Evolutionary conservation across 352 stramenopile species (phyloP).

Genomic region (Globisporangium polare): DNA sequence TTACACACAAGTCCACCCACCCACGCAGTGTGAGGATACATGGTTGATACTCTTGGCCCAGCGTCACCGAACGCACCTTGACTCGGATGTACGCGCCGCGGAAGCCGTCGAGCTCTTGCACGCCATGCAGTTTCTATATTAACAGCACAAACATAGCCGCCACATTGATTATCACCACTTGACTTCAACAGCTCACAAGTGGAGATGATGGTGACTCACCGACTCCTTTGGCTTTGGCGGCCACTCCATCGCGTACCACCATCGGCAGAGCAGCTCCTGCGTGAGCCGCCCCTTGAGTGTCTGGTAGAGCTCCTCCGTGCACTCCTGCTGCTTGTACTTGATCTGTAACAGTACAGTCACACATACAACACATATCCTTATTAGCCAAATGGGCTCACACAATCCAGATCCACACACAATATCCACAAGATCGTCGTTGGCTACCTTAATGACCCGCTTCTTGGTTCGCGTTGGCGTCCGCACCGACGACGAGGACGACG

Average conservation of each 20-base stretch:
- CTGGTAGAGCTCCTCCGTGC: slow-evolving; percentile 76
- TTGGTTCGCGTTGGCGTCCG: slow-evolving; percentile 27
- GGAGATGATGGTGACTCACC: slow-evolving; percentile 16
- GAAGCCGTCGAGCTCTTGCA: slow-evolving; percentile 83
- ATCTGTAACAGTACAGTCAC: slow-evolving; percentile 27
- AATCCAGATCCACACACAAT: not conserved
- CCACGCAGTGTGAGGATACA: not conserved
- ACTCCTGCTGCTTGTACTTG: slow-evolving; percentile 84
- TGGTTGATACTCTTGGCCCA: too few species aligned
- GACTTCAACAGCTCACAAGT: not conserved
- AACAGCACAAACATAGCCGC: not conserved
- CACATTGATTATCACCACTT: not conserved
- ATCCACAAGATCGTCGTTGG: too few species aligned
- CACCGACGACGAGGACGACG: not conserved
- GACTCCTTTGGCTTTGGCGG: slow-evolving; percentile 32
- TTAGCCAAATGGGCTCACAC: not conserved
- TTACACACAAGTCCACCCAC: not conserved
- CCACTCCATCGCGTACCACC: slow-evolving; percentile 86
- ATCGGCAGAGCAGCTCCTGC: slow-evolving; percentile 80
- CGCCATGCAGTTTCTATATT: slow-evolving; percentile 62
- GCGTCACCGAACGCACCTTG: slow-evolving; percentile 32
- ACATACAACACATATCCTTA: not conserved
- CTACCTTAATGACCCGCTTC: slow-evolving; percentile 68
- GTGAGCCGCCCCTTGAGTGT: slow-evolving; percentile 70
- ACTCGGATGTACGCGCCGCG: slow-evolving; percentile 77